These are phyloP conservation scores for Eleusine indica DNA, from an alignment of 176 grass and related monocot genomes.

Conservation along the genomic window DNA sequence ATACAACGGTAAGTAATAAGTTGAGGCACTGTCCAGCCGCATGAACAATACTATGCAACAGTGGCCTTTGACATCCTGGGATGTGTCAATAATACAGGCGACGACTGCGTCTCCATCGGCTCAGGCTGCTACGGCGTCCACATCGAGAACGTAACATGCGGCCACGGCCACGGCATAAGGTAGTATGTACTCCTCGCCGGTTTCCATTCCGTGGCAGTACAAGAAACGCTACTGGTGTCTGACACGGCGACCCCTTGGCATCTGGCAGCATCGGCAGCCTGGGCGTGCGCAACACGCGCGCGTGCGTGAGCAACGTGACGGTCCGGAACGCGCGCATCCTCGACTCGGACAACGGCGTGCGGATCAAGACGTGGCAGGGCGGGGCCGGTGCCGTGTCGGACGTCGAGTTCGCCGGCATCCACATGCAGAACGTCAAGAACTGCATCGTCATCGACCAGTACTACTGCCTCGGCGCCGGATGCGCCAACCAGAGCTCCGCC, in stretches of 20 bases:
- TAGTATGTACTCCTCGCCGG: slow-evolving; percentile 23
- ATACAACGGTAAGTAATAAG: slow-evolving; percentile 45
- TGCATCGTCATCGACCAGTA: slow-evolving; percentile 93
- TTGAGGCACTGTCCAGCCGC: neutral
- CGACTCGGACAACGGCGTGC: slow-evolving; percentile 71
- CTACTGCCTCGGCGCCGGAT: slow-evolving; percentile 65
- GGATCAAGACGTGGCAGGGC: slow-evolving; percentile 96
- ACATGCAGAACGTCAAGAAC: slow-evolving; percentile 69
- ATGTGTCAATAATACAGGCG: slow-evolving; percentile 39
- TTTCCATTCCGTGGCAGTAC: too few relatives aligned
- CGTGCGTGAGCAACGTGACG: slow-evolving; percentile 75
- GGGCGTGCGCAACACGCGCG: slow-evolving; percentile 62
- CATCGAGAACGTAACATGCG: slow-evolving; percentile 76
- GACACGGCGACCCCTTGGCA: neutral
- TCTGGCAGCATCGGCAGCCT: slow-evolving; percentile 79
- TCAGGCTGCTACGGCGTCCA: slow-evolving; percentile 57
- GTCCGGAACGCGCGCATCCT: slow-evolving; percentile 53
- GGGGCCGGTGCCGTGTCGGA: slow-evolving; percentile 57
- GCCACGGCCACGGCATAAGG: slow-evolving; percentile 81
- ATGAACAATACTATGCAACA: too few relatives aligned
- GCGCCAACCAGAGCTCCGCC: slow-evolving; percentile 65
- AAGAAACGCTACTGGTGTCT: neutral
- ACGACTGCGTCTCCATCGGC: slow-evolving; percentile 82
- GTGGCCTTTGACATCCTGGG: neutral
- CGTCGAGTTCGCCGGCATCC: slow-evolving; percentile 58